phyloP scores from a whole-genome alignment of 2,329 filamentous ascomycete genomes.

The Aspergillus pseudoglaucus region DNA sequence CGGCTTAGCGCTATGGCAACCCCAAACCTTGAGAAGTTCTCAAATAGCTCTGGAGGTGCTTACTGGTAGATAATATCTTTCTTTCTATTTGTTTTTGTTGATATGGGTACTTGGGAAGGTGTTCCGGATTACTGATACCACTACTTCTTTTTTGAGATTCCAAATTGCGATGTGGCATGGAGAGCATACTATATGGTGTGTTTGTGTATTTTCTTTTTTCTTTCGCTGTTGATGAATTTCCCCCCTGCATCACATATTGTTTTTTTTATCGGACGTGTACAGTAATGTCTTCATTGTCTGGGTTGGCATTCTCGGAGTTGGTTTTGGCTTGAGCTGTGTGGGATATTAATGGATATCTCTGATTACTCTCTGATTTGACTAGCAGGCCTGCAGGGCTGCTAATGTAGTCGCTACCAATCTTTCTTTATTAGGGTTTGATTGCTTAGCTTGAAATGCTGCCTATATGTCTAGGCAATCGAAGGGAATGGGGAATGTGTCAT shows the following conservation, averaged over 20 bases:
- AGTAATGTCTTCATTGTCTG: constrained; percentile 13
- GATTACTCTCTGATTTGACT: too few species aligned
- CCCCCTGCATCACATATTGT: constrained; percentile 13
- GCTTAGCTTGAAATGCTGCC: too few species aligned
- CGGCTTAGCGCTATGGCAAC: constrained; percentile 34
- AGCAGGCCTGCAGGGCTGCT: too few species aligned
- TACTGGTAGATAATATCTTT: constrained; percentile 18
- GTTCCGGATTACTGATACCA: constrained; percentile 27
- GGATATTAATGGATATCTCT: not conserved
- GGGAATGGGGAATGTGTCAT: too few species aligned
- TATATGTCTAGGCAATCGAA: too few species aligned
- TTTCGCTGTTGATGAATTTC: constrained; percentile 8
- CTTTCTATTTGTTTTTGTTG: constrained; percentile 10
- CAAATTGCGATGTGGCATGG: constrained; percentile 1
- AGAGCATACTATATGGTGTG: constrained; percentile 2
- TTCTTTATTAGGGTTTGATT: too few species aligned
- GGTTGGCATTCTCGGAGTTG: constrained; percentile 3
- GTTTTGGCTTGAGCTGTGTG: constrained; percentile 9
- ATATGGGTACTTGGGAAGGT: constrained; percentile 17
- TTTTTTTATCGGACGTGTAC: constrained; percentile 21
- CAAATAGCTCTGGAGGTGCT: constrained; percentile 20
- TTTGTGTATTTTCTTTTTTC: not conserved
- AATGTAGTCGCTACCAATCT: too few species aligned
- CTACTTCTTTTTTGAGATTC: constrained; percentile 6
- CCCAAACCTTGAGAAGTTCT: constrained; percentile 25